Evolutionary conservation across 371 early-diverging fungal genomes (phyloP).

Genomic region (Mucor racemosus): DNA sequence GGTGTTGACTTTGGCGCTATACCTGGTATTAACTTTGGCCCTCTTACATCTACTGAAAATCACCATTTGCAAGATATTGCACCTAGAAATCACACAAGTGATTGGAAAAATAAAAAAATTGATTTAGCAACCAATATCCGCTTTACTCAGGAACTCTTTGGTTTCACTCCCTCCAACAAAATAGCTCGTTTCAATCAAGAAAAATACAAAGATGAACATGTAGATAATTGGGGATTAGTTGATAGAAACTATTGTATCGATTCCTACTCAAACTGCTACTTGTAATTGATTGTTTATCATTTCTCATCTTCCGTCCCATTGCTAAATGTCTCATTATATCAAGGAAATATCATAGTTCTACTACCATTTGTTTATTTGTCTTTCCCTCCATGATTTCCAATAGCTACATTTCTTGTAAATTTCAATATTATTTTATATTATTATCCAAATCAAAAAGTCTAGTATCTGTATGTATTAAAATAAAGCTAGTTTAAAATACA

Average conservation of each 20-base stretch:
- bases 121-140: not conserved
- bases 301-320: not conserved
- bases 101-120: not conserved
- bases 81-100: no score
- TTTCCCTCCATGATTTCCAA: no score
- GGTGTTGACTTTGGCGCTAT: slow-evolving; percentile 16
- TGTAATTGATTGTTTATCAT: not conserved
- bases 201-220: not conserved
- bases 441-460: no score
- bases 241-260: not conserved
- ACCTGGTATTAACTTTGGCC: not conserved
- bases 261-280: not conserved
- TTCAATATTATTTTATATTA: not conserved
- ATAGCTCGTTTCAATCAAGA: no score
- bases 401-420: not conserved
- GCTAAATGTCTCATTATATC: not conserved
- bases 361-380: not conserved
- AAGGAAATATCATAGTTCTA: not conserved
- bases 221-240: not conserved
- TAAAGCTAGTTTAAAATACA: no score
- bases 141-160: not conserved
- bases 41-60: not conserved
- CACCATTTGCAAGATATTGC: no score
- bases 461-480: no score
- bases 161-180: no score